Evolutionary conservation across 2,329 filamentous ascomycete genomes (phyloP).

Genomic region (Cladosporium phlei): DNA sequence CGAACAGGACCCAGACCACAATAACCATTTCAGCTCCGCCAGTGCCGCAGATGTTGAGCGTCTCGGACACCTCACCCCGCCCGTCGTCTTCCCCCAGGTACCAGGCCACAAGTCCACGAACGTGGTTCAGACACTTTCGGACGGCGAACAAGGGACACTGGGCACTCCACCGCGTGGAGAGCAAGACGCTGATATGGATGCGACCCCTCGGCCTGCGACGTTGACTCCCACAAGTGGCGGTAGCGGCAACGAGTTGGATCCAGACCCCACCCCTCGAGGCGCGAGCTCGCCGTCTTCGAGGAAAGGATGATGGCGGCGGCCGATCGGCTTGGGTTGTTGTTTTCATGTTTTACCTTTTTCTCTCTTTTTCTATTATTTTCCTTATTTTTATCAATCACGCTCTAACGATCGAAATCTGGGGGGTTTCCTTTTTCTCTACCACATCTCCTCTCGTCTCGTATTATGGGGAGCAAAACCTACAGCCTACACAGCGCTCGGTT

Average conservation of each 20-base stretch:
- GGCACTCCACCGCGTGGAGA: not conserved
- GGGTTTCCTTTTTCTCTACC: not conserved
- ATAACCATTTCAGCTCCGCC: constrained; percentile 1
- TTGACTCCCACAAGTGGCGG: constrained; percentile 3
- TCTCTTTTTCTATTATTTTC: not conserved
- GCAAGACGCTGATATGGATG: constrained; percentile 28
- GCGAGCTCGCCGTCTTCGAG: constrained; percentile 20
- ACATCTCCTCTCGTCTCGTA: too few species aligned
- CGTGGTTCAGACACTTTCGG: constrained; percentile 29
- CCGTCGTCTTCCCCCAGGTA: constrained; percentile 44
- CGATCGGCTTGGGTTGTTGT: not conserved
- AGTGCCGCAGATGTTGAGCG: constrained; percentile 31
- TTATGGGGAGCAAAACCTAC: too few species aligned
- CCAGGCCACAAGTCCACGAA: constrained; percentile 41
- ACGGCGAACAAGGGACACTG: not conserved
- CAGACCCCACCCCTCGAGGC: constrained; percentile 40
- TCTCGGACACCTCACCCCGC: constrained; percentile 43
- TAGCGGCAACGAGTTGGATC: constrained; percentile 13
- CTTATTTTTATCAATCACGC: not conserved
- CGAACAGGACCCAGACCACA: constrained; percentile 13
- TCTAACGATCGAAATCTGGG: constrained; percentile 5
- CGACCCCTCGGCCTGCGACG: constrained; percentile 34
- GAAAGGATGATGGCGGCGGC: not conserved
- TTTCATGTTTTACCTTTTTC: not conserved
- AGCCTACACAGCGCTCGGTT: too few species aligned